Conservation (phyloP, 139 green algal genomes). For the Chlamydomonas sphaeroides region DNA sequence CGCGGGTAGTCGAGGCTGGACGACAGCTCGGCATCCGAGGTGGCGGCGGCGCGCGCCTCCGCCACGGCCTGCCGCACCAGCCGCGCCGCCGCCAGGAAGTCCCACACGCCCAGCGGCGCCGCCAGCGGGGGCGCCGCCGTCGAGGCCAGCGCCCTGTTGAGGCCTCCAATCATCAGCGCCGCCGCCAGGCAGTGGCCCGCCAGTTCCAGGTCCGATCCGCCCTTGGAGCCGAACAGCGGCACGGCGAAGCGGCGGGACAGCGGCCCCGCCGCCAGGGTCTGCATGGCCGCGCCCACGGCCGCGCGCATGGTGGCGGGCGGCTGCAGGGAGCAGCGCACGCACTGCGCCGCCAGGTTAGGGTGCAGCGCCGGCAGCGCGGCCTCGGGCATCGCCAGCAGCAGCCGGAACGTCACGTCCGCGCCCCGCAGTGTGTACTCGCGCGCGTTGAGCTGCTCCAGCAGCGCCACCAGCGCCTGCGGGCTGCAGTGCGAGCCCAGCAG, state of each 20-base stretch:
- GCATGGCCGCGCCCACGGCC: neutral
- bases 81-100: slow-evolving; percentile 25
- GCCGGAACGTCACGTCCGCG: slow-evolving; percentile 29
- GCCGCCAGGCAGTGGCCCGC: slow-evolving; percentile 2
- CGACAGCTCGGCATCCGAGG: neutral
- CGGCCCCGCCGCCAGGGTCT: slow-evolving; percentile 15
- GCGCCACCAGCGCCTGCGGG: slow-evolving; percentile 7
- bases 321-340: slow-evolving; percentile 20
- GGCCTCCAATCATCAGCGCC: slow-evolving; percentile 4
- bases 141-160: neutral
- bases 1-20: slow-evolving; percentile 23
- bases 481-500: slow-evolving; percentile 25
- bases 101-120: slow-evolving; percentile 7
- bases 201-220: slow-evolving; percentile 25
- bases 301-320: slow-evolving; percentile 21
- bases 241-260: neutral
- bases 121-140: neutral
- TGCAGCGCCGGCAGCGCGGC: slow-evolving; percentile 19
- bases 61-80: slow-evolving; percentile 1
- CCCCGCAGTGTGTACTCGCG: slow-evolving; percentile 32
- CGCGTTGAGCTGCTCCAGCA: slow-evolving; percentile 37
- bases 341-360: slow-evolving; percentile 28
- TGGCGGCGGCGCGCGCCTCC: slow-evolving; percentile 4
- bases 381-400: slow-evolving; percentile 38
- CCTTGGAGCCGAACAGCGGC: slow-evolving; percentile 1